Evolutionary conservation across 139 green algal genomes (phyloP).

Genomic region (Asterochloris erici): DNA sequence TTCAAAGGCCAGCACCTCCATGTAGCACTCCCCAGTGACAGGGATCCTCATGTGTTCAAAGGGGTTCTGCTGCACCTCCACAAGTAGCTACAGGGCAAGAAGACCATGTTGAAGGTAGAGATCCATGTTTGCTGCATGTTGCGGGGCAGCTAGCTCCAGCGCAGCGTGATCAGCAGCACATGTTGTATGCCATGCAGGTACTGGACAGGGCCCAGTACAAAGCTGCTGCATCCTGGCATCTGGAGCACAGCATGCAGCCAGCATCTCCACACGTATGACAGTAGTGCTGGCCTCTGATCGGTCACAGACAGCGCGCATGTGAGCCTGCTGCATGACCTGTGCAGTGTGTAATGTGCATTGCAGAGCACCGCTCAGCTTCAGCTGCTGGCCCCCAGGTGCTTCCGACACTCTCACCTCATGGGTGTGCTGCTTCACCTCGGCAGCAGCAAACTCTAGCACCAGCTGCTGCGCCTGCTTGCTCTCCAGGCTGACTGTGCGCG

Average conservation of each 20-base stretch:
- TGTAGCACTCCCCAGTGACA: conserved; percentile 59
- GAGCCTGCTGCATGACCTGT: not conserved
- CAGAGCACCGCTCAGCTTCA: not conserved
- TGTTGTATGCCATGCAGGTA: no score
- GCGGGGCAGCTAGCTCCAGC: no score
- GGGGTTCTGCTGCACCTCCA: conserved; percentile 61
- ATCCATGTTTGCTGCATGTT: no score
- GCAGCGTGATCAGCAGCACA: no score
- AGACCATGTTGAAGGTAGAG: no score
- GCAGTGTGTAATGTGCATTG: not conserved
- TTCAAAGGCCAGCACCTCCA: conserved; percentile 67
- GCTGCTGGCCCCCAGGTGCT: not conserved
- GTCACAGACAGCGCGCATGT: no score
- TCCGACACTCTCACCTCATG: conserved; percentile 24
- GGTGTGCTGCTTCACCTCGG: conserved; percentile 24
- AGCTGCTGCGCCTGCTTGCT: conserved; percentile 46
- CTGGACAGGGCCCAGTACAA: no score
- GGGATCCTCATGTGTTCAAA: conserved; percentile 66
- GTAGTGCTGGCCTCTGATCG: no score
- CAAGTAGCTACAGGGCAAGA: not conserved
- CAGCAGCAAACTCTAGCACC: conserved; percentile 47
- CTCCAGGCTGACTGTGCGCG: conserved; percentile 39
- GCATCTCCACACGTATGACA: no score
- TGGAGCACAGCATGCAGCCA: no score
- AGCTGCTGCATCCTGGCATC: no score